These are phyloP conservation scores for Rubroboletus pulcherrimus DNA, from an alignment of 768 basidiomycete genomes.

Conservation along the genomic window DNA sequence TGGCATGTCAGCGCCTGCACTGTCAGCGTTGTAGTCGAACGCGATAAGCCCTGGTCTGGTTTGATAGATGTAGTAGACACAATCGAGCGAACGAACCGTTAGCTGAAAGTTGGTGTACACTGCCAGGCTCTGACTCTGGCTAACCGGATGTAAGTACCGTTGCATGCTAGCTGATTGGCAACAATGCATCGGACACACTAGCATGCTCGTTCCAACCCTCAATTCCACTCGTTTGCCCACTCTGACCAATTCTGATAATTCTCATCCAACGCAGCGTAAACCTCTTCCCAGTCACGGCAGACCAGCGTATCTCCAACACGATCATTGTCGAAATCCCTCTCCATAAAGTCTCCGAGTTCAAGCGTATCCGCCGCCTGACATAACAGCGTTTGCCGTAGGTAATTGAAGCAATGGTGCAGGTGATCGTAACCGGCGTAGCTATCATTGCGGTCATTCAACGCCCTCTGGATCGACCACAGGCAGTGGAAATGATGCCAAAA, in stretches of 20 bases:
- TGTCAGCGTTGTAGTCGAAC: no score
- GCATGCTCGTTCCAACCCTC: not conserved
- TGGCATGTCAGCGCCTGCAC: no score
- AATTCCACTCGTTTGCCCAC: constrained; percentile 6
- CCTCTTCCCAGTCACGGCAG: constrained; percentile 6
- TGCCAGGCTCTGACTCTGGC: no score
- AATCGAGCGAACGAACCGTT: no score
- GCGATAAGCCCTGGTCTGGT: no score
- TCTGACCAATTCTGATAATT: constrained; percentile 6
- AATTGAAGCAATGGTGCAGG: constrained; percentile 15
- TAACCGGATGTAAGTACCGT: no score
- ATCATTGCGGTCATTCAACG: constrained; percentile 7
- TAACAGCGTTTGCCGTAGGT: constrained; percentile 9
- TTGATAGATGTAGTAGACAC: no score
- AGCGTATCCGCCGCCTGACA: constrained; percentile 15
- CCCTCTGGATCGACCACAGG: constrained; percentile 12
- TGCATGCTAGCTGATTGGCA: no score
- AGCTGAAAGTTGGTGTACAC: no score
- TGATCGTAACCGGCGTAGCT: constrained; percentile 5
- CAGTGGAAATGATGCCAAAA: constrained; percentile 15
- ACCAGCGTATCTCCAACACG: constrained; percentile 10
- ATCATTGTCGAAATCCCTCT: constrained; percentile 1
- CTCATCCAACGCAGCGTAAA: constrained; percentile 4
- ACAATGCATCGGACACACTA: not conserved
- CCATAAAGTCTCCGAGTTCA: constrained; percentile 15